Conservation (phyloP, 208 protist species). For the Entamoeba dispar region DNA sequence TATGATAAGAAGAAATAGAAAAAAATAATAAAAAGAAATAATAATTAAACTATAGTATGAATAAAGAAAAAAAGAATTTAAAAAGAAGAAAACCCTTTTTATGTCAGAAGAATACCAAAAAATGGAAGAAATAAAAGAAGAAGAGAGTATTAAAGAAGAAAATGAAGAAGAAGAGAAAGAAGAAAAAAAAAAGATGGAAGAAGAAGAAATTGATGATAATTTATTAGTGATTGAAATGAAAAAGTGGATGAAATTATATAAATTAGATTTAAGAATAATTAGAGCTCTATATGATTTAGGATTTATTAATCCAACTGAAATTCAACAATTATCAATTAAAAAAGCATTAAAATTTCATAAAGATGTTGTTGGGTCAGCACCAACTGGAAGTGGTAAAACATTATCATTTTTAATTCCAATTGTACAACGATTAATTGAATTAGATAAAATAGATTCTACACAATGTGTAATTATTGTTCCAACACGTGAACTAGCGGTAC, state of each 20-base stretch:
- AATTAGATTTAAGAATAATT: neutral
- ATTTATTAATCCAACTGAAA: neutral
- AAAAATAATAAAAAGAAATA: no score
- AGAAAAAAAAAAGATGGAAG: neutral
- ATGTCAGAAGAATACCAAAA: no score
- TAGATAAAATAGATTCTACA: constrained; percentile 29
- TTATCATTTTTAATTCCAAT: constrained; percentile 57
- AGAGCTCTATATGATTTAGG: neutral
- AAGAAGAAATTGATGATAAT: neutral
- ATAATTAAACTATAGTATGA: no score
- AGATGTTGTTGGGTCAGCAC: constrained; percentile 61
- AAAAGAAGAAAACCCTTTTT: no score
- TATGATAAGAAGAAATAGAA: no score
- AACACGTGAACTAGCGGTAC: constrained; percentile 23
- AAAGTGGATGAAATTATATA: neutral
- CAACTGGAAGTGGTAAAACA: constrained; percentile 75
- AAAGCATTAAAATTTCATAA: constrained; percentile 14
- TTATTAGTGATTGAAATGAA: neutral
- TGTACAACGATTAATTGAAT: constrained; percentile 21
- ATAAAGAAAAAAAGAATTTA: no score
- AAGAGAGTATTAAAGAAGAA: neutral
- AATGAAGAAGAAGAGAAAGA: neutral
- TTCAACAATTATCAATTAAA: neutral
- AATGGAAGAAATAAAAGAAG: neutral
- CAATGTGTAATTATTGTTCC: constrained; percentile 13